Base-by-base conservation (phyloP, 2,329 filamentous ascomycete genomes). In the Pyricularia sp. region DNA sequence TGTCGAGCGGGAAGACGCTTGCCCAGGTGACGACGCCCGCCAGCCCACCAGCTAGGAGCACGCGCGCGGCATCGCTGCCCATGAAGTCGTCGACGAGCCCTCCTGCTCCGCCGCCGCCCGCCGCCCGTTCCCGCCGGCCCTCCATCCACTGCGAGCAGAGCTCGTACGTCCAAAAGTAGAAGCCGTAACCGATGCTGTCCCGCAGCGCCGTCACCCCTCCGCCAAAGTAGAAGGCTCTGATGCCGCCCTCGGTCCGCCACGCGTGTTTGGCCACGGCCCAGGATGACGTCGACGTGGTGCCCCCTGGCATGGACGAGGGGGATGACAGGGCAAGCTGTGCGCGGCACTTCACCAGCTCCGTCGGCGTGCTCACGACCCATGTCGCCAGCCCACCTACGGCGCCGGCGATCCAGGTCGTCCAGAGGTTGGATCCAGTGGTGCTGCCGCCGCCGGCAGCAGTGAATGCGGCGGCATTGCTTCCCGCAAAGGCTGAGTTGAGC, bases 121-220 rank as follows among this genome's bases (percentile, higher is more conserved):
- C n/a, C 1, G 59, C 59, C 5, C 59, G 59, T 26, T 30, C 59
- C 59, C 26, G 26, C 9, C 59, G 67, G 3, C 55, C 64, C 28
- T 64, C 50, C 78, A 88, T 82, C 68, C 82, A 81, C 50, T 86
- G 84, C 71, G 90, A 92, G 72, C 84, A 87, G 70, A 94, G 81
- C 78, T 96, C 92, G 76, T 97, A 98, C 0, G 91, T 90, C 91
- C 92, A 97, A 78, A 98, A 98, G 76, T 97, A 98, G 78, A 97
- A 97, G 0, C 94, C 94, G 79, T 97, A 98, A n/a, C 94, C 94
- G 69, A 97, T 86, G 69, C 90, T 90, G 79, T 98, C 94, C 66
- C 94, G 85, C 59, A 94, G 76, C 68, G 90, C 92, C 0, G 94
- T 98, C 20, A 97, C 88, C 0, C 81, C 83, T 25, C 94, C 94